Conservation (phyloP, 257 asterid species). For the Pogostemon cablin region DNA sequence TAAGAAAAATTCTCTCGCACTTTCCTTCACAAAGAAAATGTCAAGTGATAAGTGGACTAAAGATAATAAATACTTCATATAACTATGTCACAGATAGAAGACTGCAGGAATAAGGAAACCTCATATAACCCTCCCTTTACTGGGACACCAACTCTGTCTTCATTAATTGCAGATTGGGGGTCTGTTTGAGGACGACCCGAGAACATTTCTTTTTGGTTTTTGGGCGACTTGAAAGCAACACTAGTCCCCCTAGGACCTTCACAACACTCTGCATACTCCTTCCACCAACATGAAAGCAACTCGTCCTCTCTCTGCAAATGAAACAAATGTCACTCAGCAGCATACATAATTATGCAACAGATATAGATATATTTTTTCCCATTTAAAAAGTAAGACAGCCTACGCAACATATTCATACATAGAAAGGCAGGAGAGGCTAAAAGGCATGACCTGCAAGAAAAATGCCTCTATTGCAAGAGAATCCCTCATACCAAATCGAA, state of each 20-base stretch:
- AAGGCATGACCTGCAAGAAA: slow-evolving; percentile 77
- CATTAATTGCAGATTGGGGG: slow-evolving; percentile 53
- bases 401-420: slow-evolving; percentile 21
- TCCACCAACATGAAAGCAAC: slow-evolving; percentile 92
- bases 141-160: slow-evolving; percentile 98
- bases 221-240: slow-evolving; percentile 35
- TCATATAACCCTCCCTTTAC: slow-evolving; percentile 96
- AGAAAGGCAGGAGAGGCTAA: slow-evolving; percentile 23
- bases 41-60: not conserved
- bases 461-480: slow-evolving; percentile 98
- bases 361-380: not conserved
- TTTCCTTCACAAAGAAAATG: slow-evolving; percentile 18
- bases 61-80: slow-evolving; percentile 55
- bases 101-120: slow-evolving; percentile 49
- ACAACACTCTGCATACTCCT: slow-evolving; percentile 94
- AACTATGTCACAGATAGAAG: slow-evolving; percentile 27
- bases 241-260: slow-evolving; percentile 74
- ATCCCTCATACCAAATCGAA: slow-evolving; percentile 98
- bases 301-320: slow-evolving; percentile 80
- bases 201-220: slow-evolving; percentile 34
- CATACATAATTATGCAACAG: slow-evolving; percentile 5
- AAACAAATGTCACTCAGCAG: slow-evolving; percentile 25
- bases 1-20: not conserved
- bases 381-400: slow-evolving; percentile 19
- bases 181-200: slow-evolving; percentile 40